These are phyloP conservation scores for Aspergillus tamarii DNA, from an alignment of 2,329 filamentous ascomycete genomes.

Conservation along the genomic window DNA sequence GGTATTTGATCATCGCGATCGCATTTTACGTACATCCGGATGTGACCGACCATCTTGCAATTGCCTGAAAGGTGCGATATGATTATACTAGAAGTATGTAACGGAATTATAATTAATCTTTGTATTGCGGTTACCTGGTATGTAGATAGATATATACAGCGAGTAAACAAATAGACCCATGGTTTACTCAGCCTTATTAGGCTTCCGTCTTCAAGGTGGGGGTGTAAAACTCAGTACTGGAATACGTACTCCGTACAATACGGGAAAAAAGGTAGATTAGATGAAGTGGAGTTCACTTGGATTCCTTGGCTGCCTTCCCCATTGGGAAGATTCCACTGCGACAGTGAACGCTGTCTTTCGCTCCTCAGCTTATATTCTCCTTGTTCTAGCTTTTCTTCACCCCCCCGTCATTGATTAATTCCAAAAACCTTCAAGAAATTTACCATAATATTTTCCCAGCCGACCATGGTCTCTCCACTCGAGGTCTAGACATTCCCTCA, in stretches of 20 bases:
- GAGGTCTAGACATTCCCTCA: background rate
- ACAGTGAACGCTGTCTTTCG: background rate
- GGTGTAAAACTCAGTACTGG: background rate
- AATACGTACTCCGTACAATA: background rate
- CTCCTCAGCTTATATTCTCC: background rate
- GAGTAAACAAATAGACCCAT: background rate
- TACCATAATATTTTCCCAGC: background rate
- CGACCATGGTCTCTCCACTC: background rate
- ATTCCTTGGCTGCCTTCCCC: no score
- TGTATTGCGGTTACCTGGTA: background rate
- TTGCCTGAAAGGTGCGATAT: background rate
- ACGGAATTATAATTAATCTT: no score
- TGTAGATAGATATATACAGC: background rate
- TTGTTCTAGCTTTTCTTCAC: background rate
- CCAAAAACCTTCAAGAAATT: background rate
- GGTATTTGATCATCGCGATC: slow-evolving; percentile 24
- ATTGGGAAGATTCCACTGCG: background rate
- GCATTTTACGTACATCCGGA: slow-evolving; percentile 24
- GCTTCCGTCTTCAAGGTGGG: background rate
- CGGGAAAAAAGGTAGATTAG: background rate
- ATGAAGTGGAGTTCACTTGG: background rate
- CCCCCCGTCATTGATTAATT: background rate
- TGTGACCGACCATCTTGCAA: background rate
- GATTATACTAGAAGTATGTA: background rate
- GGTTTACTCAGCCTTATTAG: background rate